A percentile compares a stretch with the other conserved stretches of the same genome.
phyloP scores from a whole-genome alignment of 805 yeast genomes.

The Pachysolen tannophilus region DNA sequence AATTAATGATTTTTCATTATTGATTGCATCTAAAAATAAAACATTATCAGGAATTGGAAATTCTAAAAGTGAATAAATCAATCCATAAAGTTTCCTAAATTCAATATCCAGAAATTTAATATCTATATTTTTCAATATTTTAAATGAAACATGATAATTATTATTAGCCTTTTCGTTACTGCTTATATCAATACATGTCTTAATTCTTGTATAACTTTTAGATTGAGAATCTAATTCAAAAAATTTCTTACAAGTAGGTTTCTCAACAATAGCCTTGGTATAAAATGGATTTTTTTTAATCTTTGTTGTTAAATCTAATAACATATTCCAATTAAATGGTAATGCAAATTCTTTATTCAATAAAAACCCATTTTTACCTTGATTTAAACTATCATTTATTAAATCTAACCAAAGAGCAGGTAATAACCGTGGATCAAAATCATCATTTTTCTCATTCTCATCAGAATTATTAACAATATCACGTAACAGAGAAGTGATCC shows the following conservation, averaged over 20 bases:
- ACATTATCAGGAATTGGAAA: slow-evolving; percentile 1
- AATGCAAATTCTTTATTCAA: slow-evolving; percentile 12
- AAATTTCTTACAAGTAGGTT: not conserved
- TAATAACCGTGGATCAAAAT: slow-evolving; percentile 15
- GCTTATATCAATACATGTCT: slow-evolving; percentile 1
- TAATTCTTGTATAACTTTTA: not conserved
- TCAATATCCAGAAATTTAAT: slow-evolving; percentile 1
- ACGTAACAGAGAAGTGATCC: no score
- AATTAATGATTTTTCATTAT: slow-evolving; percentile 2
- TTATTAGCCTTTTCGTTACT: slow-evolving; percentile 2
- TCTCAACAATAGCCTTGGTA: not conserved
- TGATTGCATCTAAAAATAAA: slow-evolving; percentile 1
- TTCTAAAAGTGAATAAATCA: slow-evolving; percentile 1
- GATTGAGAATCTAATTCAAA: not conserved
- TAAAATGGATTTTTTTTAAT: not conserved
- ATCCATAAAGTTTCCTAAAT: not conserved
- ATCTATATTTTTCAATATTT: slow-evolving; percentile 1
- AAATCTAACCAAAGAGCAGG: slow-evolving; percentile 13
- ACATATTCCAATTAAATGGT: slow-evolving; percentile 19
- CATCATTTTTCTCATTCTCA: no score
- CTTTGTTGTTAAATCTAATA: not conserved
- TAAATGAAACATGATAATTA: not conserved
- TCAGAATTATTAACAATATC: no score
- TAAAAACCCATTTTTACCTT: slow-evolving; percentile 2
- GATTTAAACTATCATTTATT: slow-evolving; percentile 9